phyloP scores from a whole-genome alignment of 2,329 filamentous ascomycete species.

The Hypoxylon rubiginosum region DNA sequence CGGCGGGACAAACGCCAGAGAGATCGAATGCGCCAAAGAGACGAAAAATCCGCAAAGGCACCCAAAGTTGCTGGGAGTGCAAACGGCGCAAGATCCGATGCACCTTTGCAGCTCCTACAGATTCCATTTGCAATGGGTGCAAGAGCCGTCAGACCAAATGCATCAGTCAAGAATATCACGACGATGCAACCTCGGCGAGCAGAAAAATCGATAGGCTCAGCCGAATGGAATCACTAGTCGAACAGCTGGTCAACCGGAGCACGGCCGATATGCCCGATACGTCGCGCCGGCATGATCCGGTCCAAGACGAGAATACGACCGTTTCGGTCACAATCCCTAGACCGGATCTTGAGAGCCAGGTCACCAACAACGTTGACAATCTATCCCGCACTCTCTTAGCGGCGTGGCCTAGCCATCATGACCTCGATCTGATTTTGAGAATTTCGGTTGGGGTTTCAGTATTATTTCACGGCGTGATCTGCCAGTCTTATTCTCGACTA shows the following conservation, averaged over 20 bases:
- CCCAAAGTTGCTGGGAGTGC: slow-evolving; percentile 71
- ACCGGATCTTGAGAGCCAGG: slow-evolving; percentile 14
- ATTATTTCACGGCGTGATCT: slow-evolving; percentile 56
- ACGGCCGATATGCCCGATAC: neutral
- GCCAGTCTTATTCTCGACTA: slow-evolving; percentile 48
- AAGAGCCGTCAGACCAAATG: slow-evolving; percentile 59
- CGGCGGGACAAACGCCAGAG: slow-evolving; percentile 5
- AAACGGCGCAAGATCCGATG: slow-evolving; percentile 68
- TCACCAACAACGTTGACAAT: slow-evolving; percentile 34
- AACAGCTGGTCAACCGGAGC: slow-evolving; percentile 45
- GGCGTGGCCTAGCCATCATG: slow-evolving; percentile 56
- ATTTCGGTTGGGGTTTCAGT: slow-evolving; percentile 50
- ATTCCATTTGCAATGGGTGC: slow-evolving; percentile 61
- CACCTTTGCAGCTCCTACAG: slow-evolving; percentile 56
- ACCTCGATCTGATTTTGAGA: slow-evolving; percentile 55
- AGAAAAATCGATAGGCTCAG: slow-evolving; percentile 50
- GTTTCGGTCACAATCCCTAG: neutral
- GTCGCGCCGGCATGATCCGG: neutral
- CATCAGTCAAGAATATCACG: slow-evolving; percentile 62
- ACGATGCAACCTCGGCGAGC: slow-evolving; percentile 46
- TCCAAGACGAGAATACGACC: slow-evolving; percentile 5
- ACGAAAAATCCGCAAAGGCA: slow-evolving; percentile 66
- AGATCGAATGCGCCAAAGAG: slow-evolving; percentile 46
- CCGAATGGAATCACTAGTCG: slow-evolving; percentile 55
- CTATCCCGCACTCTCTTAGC: slow-evolving; percentile 52